A percentile compares a stretch with the other conserved stretches of the same genome.
Evolutionary conservation across 2,329 filamentous ascomycete genomes (phyloP).

Genomic region (Cylindrodendrum hubeiense): DNA sequence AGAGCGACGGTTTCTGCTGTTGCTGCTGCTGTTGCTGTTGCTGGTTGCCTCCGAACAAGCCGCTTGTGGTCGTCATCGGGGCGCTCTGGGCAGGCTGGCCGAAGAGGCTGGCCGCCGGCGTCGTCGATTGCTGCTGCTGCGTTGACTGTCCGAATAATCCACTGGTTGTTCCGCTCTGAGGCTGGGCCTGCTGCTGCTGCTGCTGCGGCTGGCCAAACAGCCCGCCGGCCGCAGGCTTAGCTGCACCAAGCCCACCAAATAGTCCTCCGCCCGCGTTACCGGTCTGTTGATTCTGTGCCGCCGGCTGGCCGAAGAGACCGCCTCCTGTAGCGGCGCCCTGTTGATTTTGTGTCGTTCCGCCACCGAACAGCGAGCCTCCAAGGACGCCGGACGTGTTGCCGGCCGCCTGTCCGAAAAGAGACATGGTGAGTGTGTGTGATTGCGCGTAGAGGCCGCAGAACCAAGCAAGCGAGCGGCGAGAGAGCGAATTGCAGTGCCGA

Average conservation of each 20-base stretch:
- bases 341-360: slow-evolving; percentile 23
- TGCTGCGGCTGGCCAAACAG: slow-evolving; percentile 43
- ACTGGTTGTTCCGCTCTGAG: slow-evolving; percentile 25
- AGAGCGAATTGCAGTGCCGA: slow-evolving; percentile 19
- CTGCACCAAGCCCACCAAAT: slow-evolving; percentile 47
- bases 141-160: slow-evolving; percentile 45
- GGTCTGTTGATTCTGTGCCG: slow-evolving; percentile 35
- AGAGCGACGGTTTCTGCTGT: slow-evolving; percentile 49
- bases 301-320: slow-evolving; percentile 33
- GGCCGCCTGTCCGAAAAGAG: slow-evolving; percentile 50
- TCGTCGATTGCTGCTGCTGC: slow-evolving; percentile 31
- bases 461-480: slow-evolving; percentile 9
- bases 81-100: slow-evolving; percentile 40
- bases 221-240: slow-evolving; percentile 39
- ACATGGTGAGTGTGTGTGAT: slow-evolving; percentile 43
- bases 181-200: slow-evolving; percentile 38
- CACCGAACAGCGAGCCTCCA: slow-evolving; percentile 40
- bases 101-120: slow-evolving; percentile 47
- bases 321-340: slow-evolving; percentile 8
- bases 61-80: slow-evolving; percentile 30
- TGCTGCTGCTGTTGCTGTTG: slow-evolving; percentile 38
- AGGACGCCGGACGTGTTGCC: slow-evolving; percentile 36
- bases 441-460: neutral
- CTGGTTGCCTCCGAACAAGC: slow-evolving; percentile 40
- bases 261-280: slow-evolving; percentile 43